These are phyloP conservation scores for Typha latifolia DNA, from an alignment of 176 grass and related monocot genomes.

Conservation along the genomic window DNA sequence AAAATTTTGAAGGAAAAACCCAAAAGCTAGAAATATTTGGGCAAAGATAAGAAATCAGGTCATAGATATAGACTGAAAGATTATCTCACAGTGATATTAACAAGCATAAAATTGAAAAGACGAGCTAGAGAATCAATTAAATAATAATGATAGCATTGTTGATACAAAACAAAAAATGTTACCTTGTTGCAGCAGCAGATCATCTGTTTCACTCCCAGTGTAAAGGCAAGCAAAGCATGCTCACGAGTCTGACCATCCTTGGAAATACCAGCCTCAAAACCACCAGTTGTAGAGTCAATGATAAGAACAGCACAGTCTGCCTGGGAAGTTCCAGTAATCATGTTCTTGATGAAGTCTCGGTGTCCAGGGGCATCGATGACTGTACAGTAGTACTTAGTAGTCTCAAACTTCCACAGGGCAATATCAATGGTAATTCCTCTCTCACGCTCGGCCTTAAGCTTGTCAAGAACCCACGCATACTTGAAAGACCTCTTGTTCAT, in stretches of 20 bases:
- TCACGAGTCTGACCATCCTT: slow-evolving; percentile 79
- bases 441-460: slow-evolving; percentile 82
- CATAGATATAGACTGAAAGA: no score
- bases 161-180: no score
- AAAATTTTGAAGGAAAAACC: no score
- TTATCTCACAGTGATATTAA: no score
- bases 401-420: slow-evolving; percentile 73
- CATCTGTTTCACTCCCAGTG: slow-evolving; percentile 75
- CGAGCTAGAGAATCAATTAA: no score
- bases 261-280: slow-evolving; percentile 82
- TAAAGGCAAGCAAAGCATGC: slow-evolving; percentile 75
- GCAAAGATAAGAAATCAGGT: no score
- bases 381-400: slow-evolving; percentile 68
- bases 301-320: slow-evolving; percentile 79
- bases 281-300: slow-evolving; percentile 80
- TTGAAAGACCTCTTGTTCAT: slow-evolving; percentile 39
- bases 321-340: slow-evolving; percentile 80
- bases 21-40: no score
- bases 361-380: slow-evolving; percentile 85
- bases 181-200: slow-evolving; percentile 84
- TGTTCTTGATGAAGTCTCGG: slow-evolving; percentile 85
- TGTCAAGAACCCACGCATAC: slow-evolving; percentile 83
- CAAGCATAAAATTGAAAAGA: no score
- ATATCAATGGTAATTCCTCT: slow-evolving; percentile 75
- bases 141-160: no score